Evolutionary conservation across 805 yeast species (phyloP).

Genomic region (Saturnispora sekii): DNA sequence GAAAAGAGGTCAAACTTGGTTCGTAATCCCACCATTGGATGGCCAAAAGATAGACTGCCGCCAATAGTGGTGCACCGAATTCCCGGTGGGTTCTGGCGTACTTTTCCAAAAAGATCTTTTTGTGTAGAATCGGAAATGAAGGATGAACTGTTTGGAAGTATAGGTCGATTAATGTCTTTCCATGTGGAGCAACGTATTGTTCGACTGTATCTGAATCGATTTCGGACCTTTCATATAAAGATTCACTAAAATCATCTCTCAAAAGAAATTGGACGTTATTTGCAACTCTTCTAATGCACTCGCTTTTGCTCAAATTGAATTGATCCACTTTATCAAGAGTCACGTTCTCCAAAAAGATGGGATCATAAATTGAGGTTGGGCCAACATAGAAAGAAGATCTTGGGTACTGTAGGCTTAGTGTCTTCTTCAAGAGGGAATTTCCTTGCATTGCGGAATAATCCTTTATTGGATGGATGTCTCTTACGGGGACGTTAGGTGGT

Average conservation of each 20-base stretch:
- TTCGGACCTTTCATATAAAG: slow-evolving; percentile 57
- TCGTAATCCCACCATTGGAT: slow-evolving; percentile 93
- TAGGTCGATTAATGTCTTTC: slow-evolving; percentile 66
- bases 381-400: slow-evolving; percentile 86
- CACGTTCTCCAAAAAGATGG: slow-evolving; percentile 54
- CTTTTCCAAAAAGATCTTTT: slow-evolving; percentile 83
- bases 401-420: slow-evolving; percentile 75
- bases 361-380: slow-evolving; percentile 77
- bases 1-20: slow-evolving; percentile 61
- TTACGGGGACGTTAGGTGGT: slow-evolving; percentile 31
- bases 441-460: slow-evolving; percentile 59
- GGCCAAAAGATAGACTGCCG: slow-evolving; percentile 83
- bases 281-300: slow-evolving; percentile 72
- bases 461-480: slow-evolving; percentile 51
- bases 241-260: slow-evolving; percentile 71
- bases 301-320: slow-evolving; percentile 56
- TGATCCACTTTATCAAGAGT: slow-evolving; percentile 68
- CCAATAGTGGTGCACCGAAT: slow-evolving; percentile 81
- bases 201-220: slow-evolving; percentile 79
- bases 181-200: slow-evolving; percentile 83
- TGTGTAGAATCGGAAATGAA: slow-evolving; percentile 83
- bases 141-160: slow-evolving; percentile 87
- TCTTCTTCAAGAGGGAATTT: slow-evolving; percentile 55
- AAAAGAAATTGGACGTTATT: slow-evolving; percentile 65
- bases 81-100: slow-evolving; percentile 87